Percentiles rank a stretch among this genome's conserved stretches.
Evolutionary conservation across 345 rosid genomes (phyloP).

Genomic region (Gossypium herbaceum): DNA sequence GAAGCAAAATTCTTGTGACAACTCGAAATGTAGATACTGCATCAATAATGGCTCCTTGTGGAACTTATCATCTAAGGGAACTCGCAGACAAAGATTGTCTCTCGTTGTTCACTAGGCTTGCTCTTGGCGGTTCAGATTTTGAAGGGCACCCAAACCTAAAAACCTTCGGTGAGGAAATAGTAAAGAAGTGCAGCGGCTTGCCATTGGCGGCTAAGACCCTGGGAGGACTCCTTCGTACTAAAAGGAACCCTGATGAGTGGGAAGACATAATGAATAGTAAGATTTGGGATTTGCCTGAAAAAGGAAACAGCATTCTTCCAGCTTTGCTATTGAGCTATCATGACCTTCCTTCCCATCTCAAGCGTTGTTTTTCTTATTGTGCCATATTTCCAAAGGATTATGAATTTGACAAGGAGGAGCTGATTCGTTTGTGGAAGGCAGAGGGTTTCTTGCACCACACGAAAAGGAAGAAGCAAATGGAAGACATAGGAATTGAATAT

Average conservation of each 20-base stretch:
- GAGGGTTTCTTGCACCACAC: conserved; percentile 18
- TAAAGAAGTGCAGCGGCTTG: conserved; percentile 21
- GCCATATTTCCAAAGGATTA: conserved; percentile 15
- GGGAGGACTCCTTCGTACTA: conserved; percentile 18
- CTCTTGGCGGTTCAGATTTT: neutral
- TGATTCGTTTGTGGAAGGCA: conserved; percentile 31
- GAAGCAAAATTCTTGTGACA: conserved; percentile 15
- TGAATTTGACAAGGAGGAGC: conserved; percentile 2
- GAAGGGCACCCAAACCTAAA: neutral
- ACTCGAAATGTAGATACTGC: conserved; percentile 6
- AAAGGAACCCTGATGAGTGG: conserved; percentile 8
- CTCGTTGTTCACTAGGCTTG: conserved; percentile 11
- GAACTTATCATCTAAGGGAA: neutral
- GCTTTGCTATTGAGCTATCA: conserved; percentile 22
- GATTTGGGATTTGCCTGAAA: conserved; percentile 27
- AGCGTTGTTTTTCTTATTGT: conserved; percentile 25
- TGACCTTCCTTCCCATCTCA: conserved; percentile 23
- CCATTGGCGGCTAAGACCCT: conserved; percentile 31
- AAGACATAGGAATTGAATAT: conserved; percentile 1
- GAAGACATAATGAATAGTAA: conserved; percentile 10
- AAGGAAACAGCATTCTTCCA: conserved; percentile 2
- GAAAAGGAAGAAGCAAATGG: neutral
- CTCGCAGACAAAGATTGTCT: conserved; percentile 11
- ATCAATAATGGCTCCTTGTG: neutral
- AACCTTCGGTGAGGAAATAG: conserved; percentile 10